phyloP scores from a whole-genome alignment of 768 basidiomycete species.

The Tulasnella sp. region DNA sequence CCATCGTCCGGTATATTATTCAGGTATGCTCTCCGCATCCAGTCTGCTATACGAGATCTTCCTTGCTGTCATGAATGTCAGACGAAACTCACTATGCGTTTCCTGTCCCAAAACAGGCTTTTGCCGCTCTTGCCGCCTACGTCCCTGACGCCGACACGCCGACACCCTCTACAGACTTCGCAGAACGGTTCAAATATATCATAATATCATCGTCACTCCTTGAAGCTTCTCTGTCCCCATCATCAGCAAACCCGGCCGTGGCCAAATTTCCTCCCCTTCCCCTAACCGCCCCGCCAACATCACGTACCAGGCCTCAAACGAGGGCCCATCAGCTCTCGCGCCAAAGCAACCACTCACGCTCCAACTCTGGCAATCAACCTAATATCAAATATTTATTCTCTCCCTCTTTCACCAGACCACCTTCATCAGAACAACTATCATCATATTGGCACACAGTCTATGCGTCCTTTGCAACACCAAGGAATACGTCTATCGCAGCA shows the following conservation, averaged over 20 bases:
- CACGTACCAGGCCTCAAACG: too few relatives aligned
- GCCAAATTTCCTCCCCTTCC: conserved; percentile 36
- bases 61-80: neutral
- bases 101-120: neutral
- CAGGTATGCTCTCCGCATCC: neutral
- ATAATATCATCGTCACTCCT: conserved; percentile 71
- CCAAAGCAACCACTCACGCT: neutral
- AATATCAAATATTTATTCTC: neutral
- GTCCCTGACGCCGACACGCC: conserved; percentile 2
- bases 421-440: neutral
- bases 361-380: neutral
- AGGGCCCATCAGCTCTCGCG: too few relatives aligned
- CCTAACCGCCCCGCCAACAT: conserved; percentile 1
- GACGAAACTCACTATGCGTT: neutral
- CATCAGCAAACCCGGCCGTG: conserved; percentile 27
- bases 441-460: too few relatives aligned
- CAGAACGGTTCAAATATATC: conserved; percentile 74
- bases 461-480: neutral
- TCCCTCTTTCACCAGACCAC: neutral
- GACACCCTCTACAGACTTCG: conserved; percentile 36
- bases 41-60: too few relatives aligned
- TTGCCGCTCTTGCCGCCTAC: neutral
- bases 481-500: conserved; percentile 4
- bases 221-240: conserved; percentile 41
- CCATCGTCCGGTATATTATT: neutral